Evolutionary conservation across 495 filamentous ascomycete species (phyloP).

Genomic region (Podospora pseudopauciseta): DNA sequence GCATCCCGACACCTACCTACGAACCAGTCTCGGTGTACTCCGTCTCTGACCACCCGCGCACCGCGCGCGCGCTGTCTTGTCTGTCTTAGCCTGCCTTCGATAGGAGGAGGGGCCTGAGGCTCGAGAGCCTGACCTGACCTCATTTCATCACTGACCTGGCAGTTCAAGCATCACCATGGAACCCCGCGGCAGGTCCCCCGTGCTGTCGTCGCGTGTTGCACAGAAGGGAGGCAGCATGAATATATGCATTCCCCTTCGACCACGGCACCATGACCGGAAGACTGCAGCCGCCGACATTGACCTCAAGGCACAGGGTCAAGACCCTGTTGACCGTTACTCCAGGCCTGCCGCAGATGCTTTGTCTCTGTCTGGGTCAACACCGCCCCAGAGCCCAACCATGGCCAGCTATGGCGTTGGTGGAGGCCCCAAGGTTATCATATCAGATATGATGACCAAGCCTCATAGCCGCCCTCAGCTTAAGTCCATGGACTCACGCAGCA

Average conservation of each 20-base stretch:
- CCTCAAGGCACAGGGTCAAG: conserved; percentile 2
- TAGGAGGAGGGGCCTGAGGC: neutral
- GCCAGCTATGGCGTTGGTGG: conserved; percentile 16
- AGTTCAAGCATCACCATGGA: conserved; percentile 23
- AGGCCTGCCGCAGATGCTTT: conserved; percentile 22
- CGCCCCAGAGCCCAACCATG: conserved; percentile 29
- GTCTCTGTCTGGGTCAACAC: conserved; percentile 29
- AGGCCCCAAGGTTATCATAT: conserved; percentile 14
- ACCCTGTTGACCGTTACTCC: conserved; percentile 12
- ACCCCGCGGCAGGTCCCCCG: conserved; percentile 26
- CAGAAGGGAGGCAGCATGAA: conserved; percentile 28
- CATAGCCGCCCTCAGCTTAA: conserved; percentile 15
- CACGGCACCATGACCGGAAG: conserved; percentile 26
- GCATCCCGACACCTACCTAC: neutral
- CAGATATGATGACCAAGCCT: conserved; percentile 15
- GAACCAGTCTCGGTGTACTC: neutral
- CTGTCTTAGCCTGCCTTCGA: conserved; percentile 1
- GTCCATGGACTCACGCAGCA: conserved; percentile 12
- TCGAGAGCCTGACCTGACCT: neutral
- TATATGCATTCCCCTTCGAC: conserved; percentile 25
- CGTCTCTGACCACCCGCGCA: neutral
- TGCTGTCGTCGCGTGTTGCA: conserved; percentile 28
- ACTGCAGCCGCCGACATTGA: conserved; percentile 20
- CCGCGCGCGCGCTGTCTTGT: neutral
- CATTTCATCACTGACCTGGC: neutral